Evolutionary conservation across 2,329 filamentous ascomycete genomes (phyloP).

Genomic region (Pyrenochaeta sp.): DNA sequence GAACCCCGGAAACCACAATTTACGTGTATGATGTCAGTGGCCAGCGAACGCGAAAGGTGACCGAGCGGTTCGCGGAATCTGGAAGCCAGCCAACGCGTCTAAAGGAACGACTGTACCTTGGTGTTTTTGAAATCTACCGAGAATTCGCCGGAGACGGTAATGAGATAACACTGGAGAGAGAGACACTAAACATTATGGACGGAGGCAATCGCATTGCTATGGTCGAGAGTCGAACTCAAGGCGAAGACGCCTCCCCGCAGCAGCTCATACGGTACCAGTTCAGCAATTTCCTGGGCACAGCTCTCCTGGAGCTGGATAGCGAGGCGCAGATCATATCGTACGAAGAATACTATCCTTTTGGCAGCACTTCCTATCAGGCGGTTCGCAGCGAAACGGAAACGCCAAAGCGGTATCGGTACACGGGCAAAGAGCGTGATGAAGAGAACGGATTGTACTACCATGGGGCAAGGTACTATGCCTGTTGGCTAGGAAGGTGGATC

Average conservation of each 20-base stretch:
- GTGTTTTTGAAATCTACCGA: conserved; percentile 12
- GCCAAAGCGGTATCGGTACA: conserved; percentile 4
- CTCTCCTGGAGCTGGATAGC: conserved; percentile 32
- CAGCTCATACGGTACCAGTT: conserved; percentile 11
- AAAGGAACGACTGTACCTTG: conserved; percentile 10
- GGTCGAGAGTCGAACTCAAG: conserved; percentile 1
- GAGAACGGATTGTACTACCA: conserved; percentile 14
- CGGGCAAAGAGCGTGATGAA: conserved; percentile 10
- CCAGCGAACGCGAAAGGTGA: conserved; percentile 18
- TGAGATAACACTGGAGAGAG: neutral
- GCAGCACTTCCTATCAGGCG: conserved; percentile 19
- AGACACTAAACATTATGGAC: neutral
- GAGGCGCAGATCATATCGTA: conserved; percentile 32
- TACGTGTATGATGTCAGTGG: conserved; percentile 18
- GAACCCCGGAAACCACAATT: conserved; percentile 15
- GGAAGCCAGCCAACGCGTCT: neutral
- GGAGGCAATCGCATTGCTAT: neutral
- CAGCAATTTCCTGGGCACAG: conserved; percentile 4
- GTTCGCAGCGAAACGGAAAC: neutral
- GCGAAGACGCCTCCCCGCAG: neutral
- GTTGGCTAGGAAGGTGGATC: conserved; percentile 6
- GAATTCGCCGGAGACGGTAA: conserved; percentile 4
- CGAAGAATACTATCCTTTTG: conserved; percentile 43
- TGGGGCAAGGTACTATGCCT: conserved; percentile 11
- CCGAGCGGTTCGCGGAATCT: conserved; percentile 2